Evolutionary conservation across 2,329 filamentous ascomycete genomes (phyloP), one percentile per base, ranked within the genome.

Genomic region (Exserohilum turcica): DNA sequence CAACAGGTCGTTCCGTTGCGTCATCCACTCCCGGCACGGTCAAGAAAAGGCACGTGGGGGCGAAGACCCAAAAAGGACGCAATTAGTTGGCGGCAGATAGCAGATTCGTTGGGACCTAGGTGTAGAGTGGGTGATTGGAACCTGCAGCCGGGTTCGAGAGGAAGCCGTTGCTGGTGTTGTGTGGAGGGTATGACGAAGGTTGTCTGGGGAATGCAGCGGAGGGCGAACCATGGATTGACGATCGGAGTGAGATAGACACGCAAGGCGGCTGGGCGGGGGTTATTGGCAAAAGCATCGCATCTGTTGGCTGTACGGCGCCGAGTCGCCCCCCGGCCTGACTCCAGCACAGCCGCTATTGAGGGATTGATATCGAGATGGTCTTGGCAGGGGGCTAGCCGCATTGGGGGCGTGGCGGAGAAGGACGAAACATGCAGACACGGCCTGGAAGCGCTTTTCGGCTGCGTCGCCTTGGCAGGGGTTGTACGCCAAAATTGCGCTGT

Each of bases 391-490:
- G 38, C 44, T 52, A 48, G 21, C 50, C 29, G n/a, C 8, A 19
- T 52, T 19, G 32, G 33, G 44, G 3, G 9, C 8, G 21, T 24
- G 18, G 27, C 43, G 24, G 7, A 27, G 35, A 43, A 48, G 31
- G 35, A 24, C 50, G 50, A 53, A 53, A 53, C 50, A 53, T 31
- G 19, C 27, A 21, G 32, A 27, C 16, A 38, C 32, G 37, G 50
- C 31, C 10, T 43, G 50, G 35, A 43, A 33, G 29, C 40, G 42
- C 29, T 13, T 32, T 47, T 40, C 24, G 35, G 38, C 16, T 43
- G 40, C 40, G 24, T 32, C 43, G 31, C 12, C 56, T 58, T 51
- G 56, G 56, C 56, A 56, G 56, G 56, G 48, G 56, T 29, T 18
- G 16, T 18, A 36, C 35, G 36, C 24, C 21, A 38, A 53, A 39